Base-by-base conservation (phyloP, 768 basidiomycete species). In the Pulveroboletus frians region DNA sequence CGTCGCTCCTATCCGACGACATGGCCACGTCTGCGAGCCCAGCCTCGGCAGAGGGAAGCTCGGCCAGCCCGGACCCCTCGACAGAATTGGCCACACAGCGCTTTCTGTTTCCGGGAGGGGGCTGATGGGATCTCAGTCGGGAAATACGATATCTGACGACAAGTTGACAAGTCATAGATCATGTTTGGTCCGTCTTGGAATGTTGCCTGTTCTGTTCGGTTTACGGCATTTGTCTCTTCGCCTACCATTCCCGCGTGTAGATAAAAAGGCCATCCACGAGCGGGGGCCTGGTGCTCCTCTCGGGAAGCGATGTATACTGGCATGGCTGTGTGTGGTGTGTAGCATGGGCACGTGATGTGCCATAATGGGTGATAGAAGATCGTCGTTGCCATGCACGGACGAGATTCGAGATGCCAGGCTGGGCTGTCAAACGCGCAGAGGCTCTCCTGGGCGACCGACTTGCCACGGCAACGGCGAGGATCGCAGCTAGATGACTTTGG, bases 1-100 rank as follows among this genome's bases (percentile, higher is more conserved):
- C 49, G 39, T 51, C 62, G 11, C 15, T 56, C 32, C 26, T 43
- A 8, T 47, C 50, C 8, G 52, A 59, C 23, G 60, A 62, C 3
- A 46, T 52, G 50, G 54, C 57, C 10, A 37, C 57, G 1, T 60
- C 62, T n/a, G 57, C 52, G 17, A 63, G 60, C 32, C 60, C 62
- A 18, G 53, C 60, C 2, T 59, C 62, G 1, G 57, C 38, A 39
- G 57, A 62, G 11, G 62, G 47, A 4, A 34, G 51, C n/a, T 46
- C 58, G 8, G 46, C 39, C 3, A 58, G 56, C 40, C 51, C 60
- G n/a, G 61, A 65, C 43, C 9, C 49, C 9, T 50, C 59, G 40
- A 44, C 43, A 31, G 61, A 62, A 20, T 11, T 62, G 36, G 20
- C 31, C 0, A 53, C 51, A 13, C 56, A 52, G 3, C 51, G 39